These are phyloP conservation scores for Cystobasidium slooffiae DNA, from an alignment of 1,284 basidiomycete genomes.

Conservation along the genomic window DNA sequence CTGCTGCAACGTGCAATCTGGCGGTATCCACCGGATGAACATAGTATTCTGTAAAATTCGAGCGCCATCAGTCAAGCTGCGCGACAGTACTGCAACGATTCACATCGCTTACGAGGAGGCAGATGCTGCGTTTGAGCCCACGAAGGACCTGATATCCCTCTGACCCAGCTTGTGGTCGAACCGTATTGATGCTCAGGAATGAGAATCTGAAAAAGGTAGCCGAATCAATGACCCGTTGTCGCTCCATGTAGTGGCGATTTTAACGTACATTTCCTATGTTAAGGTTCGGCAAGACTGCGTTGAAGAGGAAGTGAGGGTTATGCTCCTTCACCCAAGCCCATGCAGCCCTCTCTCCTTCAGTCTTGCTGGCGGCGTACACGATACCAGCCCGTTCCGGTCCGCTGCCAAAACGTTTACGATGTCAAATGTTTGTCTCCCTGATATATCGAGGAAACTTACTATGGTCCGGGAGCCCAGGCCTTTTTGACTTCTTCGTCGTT, in stretches of 20 bases:
- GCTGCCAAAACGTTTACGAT: background rate
- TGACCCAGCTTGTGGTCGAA: constrained; percentile 20
- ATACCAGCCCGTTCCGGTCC: constrained; percentile 5
- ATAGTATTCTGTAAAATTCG: constrained; percentile 27
- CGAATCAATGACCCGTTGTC: too few species aligned
- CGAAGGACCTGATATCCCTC: background rate
- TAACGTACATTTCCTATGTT: constrained; percentile 20
- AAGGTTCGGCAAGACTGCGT: constrained; percentile 36
- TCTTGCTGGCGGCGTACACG: constrained; percentile 43
- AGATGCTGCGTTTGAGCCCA: constrained; percentile 3
- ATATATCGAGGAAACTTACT: background rate
- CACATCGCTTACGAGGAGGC: constrained; percentile 10
- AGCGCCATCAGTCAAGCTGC: background rate
- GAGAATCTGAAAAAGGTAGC: too few species aligned
- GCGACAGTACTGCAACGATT: background rate
- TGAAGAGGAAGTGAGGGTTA: constrained; percentile 43
- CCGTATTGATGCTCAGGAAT: constrained; percentile 24
- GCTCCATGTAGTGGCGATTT: too few species aligned
- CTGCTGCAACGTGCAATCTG: constrained; percentile 39
- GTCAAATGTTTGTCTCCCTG: background rate
- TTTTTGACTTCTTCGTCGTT: constrained; percentile 28
- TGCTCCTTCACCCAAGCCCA: constrained; percentile 42
- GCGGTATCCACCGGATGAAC: constrained; percentile 42
- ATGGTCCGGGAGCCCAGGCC: constrained; percentile 32
- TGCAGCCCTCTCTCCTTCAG: constrained; percentile 40